Evolutionary conservation across 768 basidiomycete species (phyloP), one percentile per base, ranked within the genome.

Genomic region (Neoboletus brunneissimus): DNA sequence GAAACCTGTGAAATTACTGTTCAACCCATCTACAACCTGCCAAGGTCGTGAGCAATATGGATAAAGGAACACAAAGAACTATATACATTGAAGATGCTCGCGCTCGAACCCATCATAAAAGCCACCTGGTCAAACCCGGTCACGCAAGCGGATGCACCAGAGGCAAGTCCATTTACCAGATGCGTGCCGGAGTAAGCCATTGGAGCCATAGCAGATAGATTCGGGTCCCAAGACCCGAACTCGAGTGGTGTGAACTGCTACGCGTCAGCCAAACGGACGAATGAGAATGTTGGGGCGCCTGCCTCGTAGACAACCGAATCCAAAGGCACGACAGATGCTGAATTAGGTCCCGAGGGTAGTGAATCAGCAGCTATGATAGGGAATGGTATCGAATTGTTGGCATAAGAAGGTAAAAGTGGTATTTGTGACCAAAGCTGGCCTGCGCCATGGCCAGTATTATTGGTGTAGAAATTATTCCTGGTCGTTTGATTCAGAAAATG

Each of bases 71-170:
- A 23, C 15, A 31, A 48, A 42, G 15, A 35, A 27, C 4, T 9
- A 59, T 74, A 54, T 59, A 82, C 84, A 60, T 85, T 85, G 72
- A 89, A 89, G 25, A 88, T 67, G 61, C 80, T 86, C 18, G 88
- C 81, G 37, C 89, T 90, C 3, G 82, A 83, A 10, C 88, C 91
- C 77, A 90, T 86, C 34, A 92, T 67, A 67, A 90, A 93, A 0
- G 79, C 80, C 0, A 79, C 81, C 67, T 88, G 87, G 65, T 92
- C 89, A 62, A 91, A 92, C 8, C 84, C 85, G 5, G 79, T 81
- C 13, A 85, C 84, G 67, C 93, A 95, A 1, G 81, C 70, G 12
- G 82, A 80, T 7, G 74, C 68, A 57, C 81, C 84, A 12, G 70
- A 73, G 0, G 86, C 79, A 55, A 74, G 64, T 4, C 87, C 89